Evolutionary conservation across 2,329 filamentous ascomycete genomes (phyloP).

Genomic region (Claviceps sp.): DNA sequence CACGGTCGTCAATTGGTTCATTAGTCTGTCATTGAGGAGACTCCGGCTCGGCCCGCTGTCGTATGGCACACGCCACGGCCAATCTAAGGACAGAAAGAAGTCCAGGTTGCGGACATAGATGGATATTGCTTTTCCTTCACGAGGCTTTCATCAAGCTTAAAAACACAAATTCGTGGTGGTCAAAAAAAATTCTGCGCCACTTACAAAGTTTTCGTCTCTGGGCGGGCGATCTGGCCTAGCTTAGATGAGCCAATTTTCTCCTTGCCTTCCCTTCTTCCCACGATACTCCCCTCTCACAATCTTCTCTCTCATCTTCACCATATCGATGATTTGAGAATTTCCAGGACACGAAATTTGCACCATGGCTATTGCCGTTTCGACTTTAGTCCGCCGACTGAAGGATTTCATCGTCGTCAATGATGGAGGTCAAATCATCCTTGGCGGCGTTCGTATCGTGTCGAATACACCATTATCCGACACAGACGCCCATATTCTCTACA

Average conservation of each 20-base stretch:
- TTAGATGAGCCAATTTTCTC: background rate
- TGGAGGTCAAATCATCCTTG: background rate
- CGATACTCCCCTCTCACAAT: background rate
- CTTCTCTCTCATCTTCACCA: background rate
- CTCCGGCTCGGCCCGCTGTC: background rate
- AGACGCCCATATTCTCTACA: constrained; percentile 11
- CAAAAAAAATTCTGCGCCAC: background rate
- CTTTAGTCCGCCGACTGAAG: background rate
- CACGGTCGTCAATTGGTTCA: background rate
- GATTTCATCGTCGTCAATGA: background rate
- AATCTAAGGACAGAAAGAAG: background rate
- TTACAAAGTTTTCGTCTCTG: background rate
- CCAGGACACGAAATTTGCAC: background rate
- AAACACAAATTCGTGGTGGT: background rate
- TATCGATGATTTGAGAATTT: background rate
- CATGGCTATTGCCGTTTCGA: background rate
- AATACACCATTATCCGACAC: background rate
- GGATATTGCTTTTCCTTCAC: background rate
- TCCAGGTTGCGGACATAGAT: background rate
- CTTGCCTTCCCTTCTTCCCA: background rate
- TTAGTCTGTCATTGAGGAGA: background rate
- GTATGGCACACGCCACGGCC: background rate
- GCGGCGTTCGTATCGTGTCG: background rate
- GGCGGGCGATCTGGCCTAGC: background rate
- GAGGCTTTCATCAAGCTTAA: background rate